These are phyloP conservation scores for Oryza coarctata DNA, from an alignment of 176 grass and related monocot species.

Conservation along the genomic window DNA sequence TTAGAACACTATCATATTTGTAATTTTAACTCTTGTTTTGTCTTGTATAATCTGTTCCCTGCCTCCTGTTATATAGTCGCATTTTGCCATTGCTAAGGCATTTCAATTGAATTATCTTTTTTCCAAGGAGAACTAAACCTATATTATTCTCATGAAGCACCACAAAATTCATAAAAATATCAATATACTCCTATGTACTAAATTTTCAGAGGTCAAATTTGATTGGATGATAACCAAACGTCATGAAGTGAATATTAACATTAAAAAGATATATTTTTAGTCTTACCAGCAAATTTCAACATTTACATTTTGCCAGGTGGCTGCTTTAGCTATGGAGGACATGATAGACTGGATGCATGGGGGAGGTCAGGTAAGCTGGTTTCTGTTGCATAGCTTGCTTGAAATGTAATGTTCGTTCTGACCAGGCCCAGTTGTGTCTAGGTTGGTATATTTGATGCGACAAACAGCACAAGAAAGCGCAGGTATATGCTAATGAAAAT, in stretches of 20 bases:
- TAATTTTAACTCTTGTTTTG: neutral
- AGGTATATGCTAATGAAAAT: constrained; percentile 95
- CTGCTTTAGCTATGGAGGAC: constrained; percentile 98
- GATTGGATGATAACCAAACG: neutral
- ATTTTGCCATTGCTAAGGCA: neutral
- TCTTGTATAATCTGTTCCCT: neutral
- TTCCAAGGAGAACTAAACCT: neutral
- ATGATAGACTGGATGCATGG: constrained; percentile 97
- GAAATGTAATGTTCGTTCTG: constrained; percentile 35
- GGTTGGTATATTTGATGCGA: constrained; percentile 99
- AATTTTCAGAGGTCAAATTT: constrained; percentile 23
- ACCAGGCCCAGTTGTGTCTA: constrained; percentile 38
- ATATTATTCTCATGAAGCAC: constrained; percentile 3
- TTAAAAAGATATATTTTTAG: constrained; percentile 13
- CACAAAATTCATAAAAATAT: neutral
- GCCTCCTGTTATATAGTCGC: neutral
- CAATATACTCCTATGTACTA: constrained; percentile 16
- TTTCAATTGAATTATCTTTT: neutral
- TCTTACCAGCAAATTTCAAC: constrained; percentile 23
- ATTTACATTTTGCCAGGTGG: constrained; percentile 57
- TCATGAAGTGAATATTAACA: neutral
- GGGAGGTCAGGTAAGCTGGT: constrained; percentile 80
- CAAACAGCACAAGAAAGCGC: constrained; percentile 82
- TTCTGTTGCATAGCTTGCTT: constrained; percentile 34
- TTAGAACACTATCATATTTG: neutral